Evolutionary conservation across 345 rosid genomes (phyloP).

Genomic region (Carallia pectinifolia): DNA sequence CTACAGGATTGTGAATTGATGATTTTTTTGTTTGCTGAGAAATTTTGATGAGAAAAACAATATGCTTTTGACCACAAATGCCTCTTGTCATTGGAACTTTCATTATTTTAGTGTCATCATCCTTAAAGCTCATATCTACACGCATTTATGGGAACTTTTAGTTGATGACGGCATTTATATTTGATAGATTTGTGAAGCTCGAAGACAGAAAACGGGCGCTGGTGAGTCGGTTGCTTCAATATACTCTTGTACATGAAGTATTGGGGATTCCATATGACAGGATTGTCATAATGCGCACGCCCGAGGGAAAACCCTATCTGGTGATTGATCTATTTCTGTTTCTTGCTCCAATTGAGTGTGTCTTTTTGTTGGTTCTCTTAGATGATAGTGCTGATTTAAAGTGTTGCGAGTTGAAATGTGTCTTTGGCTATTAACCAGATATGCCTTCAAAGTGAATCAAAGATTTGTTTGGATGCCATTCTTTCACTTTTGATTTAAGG

Average conservation of each 20-base stretch:
- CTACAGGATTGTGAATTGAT: background rate
- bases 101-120: background rate
- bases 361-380: background rate
- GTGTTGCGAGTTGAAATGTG: background rate
- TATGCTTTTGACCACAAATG: too few relatives aligned
- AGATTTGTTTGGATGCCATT: too few relatives aligned
- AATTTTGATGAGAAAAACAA: background rate
- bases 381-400: background rate
- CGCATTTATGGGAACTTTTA: background rate
- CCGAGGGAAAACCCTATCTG: slow-evolving; percentile 67
- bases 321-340: slow-evolving; percentile 23
- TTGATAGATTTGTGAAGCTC: slow-evolving; percentile 43
- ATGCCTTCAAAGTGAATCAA: too few relatives aligned
- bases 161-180: background rate
- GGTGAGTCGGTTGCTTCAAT: slow-evolving; percentile 62
- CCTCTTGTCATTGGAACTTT: too few relatives aligned
- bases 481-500: too few relatives aligned
- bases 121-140: background rate
- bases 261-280: slow-evolving; percentile 40
- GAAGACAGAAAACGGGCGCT: slow-evolving; percentile 65
- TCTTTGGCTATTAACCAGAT: background rate
- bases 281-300: slow-evolving; percentile 47
- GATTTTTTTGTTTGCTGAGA: background rate
- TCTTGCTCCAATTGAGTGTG: background rate
- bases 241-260: slow-evolving; percentile 44